These are phyloP conservation scores for Gnetum montanum DNA, from an alignment of 75 land plant species.

Conservation along the genomic window DNA sequence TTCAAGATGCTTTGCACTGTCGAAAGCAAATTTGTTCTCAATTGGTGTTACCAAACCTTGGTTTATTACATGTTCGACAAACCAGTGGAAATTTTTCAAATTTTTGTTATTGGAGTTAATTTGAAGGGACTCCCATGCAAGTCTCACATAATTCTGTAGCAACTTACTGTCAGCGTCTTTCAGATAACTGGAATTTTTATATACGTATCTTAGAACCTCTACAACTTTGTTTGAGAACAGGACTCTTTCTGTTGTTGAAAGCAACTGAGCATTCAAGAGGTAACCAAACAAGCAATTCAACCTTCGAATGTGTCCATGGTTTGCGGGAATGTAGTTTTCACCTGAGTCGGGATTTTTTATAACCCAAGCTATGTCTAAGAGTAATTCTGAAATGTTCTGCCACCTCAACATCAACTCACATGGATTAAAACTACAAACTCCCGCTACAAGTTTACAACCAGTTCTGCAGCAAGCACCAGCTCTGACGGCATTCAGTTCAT, in stretches of 20 bases:
- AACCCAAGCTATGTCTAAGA: slow-evolving; percentile 80
- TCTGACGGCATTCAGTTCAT: slow-evolving; percentile 21
- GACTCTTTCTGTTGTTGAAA: slow-evolving; percentile 17
- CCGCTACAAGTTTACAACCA: not conserved
- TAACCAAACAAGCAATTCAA: slow-evolving; percentile 23
- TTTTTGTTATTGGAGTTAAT: not conserved
- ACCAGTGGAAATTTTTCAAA: not conserved
- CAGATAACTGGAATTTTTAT: not conserved
- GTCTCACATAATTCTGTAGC: slow-evolving; percentile 5
- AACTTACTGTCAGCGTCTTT: slow-evolving; percentile 11
- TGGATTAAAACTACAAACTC: not conserved
- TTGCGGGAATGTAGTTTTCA: not conserved
- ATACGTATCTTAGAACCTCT: not conserved
- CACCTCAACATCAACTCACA: slow-evolving; percentile 16
- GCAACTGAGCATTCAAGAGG: slow-evolving; percentile 17
- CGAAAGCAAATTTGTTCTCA: not conserved
- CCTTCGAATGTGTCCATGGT: slow-evolving; percentile 31
- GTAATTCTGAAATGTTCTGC: slow-evolving; percentile 28
- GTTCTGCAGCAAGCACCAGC: not conserved
- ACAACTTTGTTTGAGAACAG: slow-evolving; percentile 3
- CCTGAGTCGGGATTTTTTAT: slow-evolving; percentile 32
- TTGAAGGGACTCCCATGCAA: slow-evolving; percentile 14
- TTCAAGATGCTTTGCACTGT: not conserved
- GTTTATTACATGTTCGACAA: not conserved
- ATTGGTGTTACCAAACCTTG: too few relatives aligned